Conservation (phyloP, 2,329 filamentous ascomycete species). For the Rugonectria rugulosa region DNA sequence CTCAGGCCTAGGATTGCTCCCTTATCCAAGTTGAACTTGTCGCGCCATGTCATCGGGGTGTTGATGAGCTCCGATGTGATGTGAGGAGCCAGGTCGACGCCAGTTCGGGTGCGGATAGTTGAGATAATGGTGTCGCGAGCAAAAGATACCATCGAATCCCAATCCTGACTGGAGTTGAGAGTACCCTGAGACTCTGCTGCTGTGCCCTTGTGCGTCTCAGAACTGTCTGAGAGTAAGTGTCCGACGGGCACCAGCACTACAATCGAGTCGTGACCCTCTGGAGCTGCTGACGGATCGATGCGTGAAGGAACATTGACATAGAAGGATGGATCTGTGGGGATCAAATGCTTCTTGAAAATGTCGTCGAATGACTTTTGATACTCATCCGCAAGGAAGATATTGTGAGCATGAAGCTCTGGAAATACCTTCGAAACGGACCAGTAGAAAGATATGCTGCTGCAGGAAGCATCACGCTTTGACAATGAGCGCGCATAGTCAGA, state of each 20-base stretch:
- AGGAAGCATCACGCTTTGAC: constrained; percentile 64
- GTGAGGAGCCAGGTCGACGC: constrained; percentile 50
- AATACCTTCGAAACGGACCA: constrained; percentile 70
- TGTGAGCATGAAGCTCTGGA: constrained; percentile 72
- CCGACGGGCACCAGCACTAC: constrained; percentile 78
- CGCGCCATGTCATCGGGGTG: constrained; percentile 70
- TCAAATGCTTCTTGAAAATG: constrained; percentile 74
- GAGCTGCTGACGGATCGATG: constrained; percentile 72
- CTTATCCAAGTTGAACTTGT: constrained; percentile 76
- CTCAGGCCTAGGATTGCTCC: constrained; percentile 76
- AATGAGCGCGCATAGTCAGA: constrained; percentile 49
- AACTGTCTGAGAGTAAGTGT: constrained; percentile 55
- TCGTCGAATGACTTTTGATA: constrained; percentile 78
- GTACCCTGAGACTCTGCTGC: too few relatives aligned
- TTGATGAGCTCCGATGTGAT: constrained; percentile 63
- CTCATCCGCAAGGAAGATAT: constrained; percentile 79
- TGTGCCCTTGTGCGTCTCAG: background rate
- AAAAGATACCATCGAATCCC: constrained; percentile 64
- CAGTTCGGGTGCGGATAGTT: constrained; percentile 68
- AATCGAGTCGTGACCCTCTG: constrained; percentile 68
- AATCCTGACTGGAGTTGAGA: constrained; percentile 43
- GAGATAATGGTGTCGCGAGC: constrained; percentile 67
- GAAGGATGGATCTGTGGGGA: constrained; percentile 75
- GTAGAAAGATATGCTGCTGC: constrained; percentile 80
- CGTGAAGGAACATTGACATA: constrained; percentile 80